phyloP scores from a whole-genome alignment of 176 grass and related monocot species.

The Hyparrhenia diplandra region DNA sequence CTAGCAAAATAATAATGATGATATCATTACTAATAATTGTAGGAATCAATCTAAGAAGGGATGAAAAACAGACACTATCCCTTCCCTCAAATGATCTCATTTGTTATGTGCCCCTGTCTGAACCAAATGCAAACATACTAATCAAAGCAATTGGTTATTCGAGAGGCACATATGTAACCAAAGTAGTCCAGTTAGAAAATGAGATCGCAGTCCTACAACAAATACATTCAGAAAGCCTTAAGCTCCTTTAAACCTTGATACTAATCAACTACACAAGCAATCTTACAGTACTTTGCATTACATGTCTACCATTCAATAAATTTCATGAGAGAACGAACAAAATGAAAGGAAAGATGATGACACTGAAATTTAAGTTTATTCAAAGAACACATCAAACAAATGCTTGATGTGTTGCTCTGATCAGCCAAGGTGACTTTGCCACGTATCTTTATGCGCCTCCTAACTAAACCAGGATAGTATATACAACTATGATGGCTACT shows the following conservation, averaged over 20 bases:
- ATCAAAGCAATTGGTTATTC: conserved; percentile 46
- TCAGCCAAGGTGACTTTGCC: neutral
- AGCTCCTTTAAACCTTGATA: neutral
- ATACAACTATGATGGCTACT: conserved; percentile 25
- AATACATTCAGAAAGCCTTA: neutral
- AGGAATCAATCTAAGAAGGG: conserved; percentile 47
- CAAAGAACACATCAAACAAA: neutral
- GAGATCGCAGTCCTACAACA: neutral
- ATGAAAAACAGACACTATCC: conserved; percentile 12
- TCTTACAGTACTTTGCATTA: neutral
- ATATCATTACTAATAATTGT: neutral
- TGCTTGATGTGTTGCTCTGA: neutral
- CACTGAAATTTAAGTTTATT: conserved; percentile 5
- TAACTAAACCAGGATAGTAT: conserved; percentile 62
- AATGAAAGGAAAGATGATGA: neutral
- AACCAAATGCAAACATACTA: conserved; percentile 47
- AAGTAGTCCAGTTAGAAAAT: neutral
- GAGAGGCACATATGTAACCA: conserved; percentile 13
- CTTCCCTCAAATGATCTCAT: conserved; percentile 44
- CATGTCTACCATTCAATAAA: neutral
- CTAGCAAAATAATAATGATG: neutral
- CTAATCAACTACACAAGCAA: neutral
- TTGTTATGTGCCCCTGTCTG: conserved; percentile 42
- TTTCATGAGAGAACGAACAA: neutral
- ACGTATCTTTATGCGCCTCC: conserved; percentile 27